Conservation (phyloP, 306 rosid genomes). For the Vigna angularis region DNA sequence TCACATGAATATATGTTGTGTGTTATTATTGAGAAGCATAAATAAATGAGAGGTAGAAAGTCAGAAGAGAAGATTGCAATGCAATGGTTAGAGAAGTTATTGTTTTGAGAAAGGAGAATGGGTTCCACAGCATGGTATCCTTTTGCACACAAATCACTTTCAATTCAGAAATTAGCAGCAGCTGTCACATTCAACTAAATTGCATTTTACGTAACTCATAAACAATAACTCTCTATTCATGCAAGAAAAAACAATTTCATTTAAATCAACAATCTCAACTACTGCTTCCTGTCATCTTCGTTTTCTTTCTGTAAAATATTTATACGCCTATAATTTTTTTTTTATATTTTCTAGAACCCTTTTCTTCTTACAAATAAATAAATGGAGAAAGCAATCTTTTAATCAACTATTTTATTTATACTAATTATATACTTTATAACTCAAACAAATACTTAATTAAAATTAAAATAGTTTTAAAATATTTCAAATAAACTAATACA, state of each 20-base stretch:
- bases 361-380: no score
- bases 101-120: constrained; percentile 24
- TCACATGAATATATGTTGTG: background rate
- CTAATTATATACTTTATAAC: no score
- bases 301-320: no score
- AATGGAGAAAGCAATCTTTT: no score
- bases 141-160: constrained; percentile 24
- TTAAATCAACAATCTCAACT: background rate
- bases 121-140: background rate
- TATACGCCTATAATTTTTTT: no score
- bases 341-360: no score
- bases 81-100: constrained; percentile 36
- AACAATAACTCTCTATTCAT: constrained; percentile 35
- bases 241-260: constrained; percentile 12
- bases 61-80: constrained; percentile 44
- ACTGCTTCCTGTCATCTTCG: no score
- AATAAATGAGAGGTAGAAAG: constrained; percentile 26
- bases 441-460: no score
- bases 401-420: no score
- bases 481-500: no score
- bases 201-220: constrained; percentile 30
- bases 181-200: constrained; percentile 37
- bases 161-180: constrained; percentile 21
- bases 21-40: background rate
- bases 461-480: no score